phyloP scores from a whole-genome alignment of 495 filamentous ascomycete species.

The Penicillium angulare region DNA sequence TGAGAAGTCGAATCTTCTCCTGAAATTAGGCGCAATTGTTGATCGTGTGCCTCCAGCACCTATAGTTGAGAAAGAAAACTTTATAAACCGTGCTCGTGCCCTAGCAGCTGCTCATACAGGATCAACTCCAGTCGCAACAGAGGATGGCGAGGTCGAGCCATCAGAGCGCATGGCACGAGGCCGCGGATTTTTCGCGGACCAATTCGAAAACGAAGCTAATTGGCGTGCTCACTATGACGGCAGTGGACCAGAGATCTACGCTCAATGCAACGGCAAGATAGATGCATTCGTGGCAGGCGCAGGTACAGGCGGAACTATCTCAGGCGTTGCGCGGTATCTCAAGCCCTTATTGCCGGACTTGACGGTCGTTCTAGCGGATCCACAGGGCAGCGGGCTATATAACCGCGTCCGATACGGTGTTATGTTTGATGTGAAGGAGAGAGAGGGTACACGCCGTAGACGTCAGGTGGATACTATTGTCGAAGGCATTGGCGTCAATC shows the following conservation, averaged over 20 bases:
- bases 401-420: slow-evolving; percentile 90
- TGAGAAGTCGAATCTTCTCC: slow-evolving; percentile 86
- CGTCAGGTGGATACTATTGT: slow-evolving; percentile 95
- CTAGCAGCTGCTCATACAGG: slow-evolving; percentile 70
- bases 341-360: slow-evolving; percentile 66
- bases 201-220: slow-evolving; percentile 91
- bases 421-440: slow-evolving; percentile 88
- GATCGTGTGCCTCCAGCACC: slow-evolving; percentile 87
- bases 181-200: slow-evolving; percentile 88
- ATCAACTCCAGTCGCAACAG: slow-evolving; percentile 32
- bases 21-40: slow-evolving; percentile 85
- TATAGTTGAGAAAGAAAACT: slow-evolving; percentile 86
- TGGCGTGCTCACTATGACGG: slow-evolving; percentile 76
- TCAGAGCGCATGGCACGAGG: slow-evolving; percentile 25
- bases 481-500: slow-evolving; percentile 93
- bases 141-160: slow-evolving; percentile 11
- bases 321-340: slow-evolving; percentile 78
- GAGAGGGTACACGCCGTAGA: slow-evolving; percentile 82
- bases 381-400: slow-evolving; percentile 89
- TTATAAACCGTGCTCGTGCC: slow-evolving; percentile 87
- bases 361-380: slow-evolving; percentile 83
- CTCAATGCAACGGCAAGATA: slow-evolving; percentile 70
- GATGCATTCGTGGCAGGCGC: slow-evolving; percentile 96
- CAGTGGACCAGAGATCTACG: slow-evolving; percentile 86
- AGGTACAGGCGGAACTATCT: slow-evolving; percentile 91